A percentile compares a stretch with the other conserved stretches of the same genome.
Conservation (phyloP, 2,329 filamentous ascomycete genomes). For the Aspergillus viridinutans region DNA sequence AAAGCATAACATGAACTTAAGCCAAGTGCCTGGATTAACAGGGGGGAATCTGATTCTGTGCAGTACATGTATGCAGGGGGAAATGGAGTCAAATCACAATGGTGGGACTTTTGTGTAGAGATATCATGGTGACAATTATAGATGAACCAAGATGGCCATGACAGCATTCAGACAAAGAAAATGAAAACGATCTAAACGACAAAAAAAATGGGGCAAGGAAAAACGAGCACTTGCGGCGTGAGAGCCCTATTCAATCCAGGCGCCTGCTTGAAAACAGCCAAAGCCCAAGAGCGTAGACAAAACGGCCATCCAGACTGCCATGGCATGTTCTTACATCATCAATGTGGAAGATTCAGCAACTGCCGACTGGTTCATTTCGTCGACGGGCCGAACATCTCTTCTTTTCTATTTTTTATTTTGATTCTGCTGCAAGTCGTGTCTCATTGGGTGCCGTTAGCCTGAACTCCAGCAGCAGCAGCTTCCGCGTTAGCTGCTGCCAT, state of each 20-base stretch:
- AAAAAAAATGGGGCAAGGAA: slow-evolving; percentile 1
- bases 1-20: neutral
- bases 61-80: slow-evolving; percentile 3
- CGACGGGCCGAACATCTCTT: slow-evolving; percentile 8
- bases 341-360: slow-evolving; percentile 7
- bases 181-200: slow-evolving; percentile 8
- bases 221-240: slow-evolving; percentile 28
- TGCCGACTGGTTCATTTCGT: slow-evolving; percentile 18
- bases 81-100: neutral
- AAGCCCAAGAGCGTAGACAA: neutral
- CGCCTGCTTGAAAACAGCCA: slow-evolving; percentile 6
- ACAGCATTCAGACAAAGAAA: slow-evolving; percentile 4
- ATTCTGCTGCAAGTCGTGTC: slow-evolving; percentile 3
- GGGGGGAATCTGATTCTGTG: slow-evolving; percentile 26
- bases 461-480: slow-evolving; percentile 32
- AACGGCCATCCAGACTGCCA: slow-evolving; percentile 13
- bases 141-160: neutral
- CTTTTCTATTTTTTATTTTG: slow-evolving; percentile 14
- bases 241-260: slow-evolving; percentile 12
- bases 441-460: slow-evolving; percentile 33
- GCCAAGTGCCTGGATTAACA: slow-evolving; percentile 11
- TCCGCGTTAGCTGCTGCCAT: slow-evolving; percentile 38
- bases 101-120: slow-evolving; percentile 1
- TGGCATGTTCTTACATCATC: slow-evolving; percentile 15
- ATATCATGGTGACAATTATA: neutral